phyloP scores from a whole-genome alignment of 345 rosid genomes.

The Lepidium aucheri region DNA sequence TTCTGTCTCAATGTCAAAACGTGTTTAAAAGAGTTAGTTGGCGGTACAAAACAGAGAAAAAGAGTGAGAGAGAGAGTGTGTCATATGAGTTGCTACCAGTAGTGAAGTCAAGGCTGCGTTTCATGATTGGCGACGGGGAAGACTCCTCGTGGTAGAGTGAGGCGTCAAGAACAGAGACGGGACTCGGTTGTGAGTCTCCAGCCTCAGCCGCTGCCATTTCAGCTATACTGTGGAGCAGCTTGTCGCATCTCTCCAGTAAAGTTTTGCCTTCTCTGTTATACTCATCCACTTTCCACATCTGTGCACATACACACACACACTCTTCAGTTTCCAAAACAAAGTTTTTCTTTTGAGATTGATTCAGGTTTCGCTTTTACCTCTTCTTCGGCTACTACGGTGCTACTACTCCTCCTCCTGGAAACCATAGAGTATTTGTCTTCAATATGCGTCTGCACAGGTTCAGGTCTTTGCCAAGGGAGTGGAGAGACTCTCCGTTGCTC shows the following conservation, averaged over 20 bases:
- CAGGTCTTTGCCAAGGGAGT: too few relatives aligned
- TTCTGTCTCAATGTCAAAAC: slow-evolving; percentile 26
- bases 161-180: slow-evolving; percentile 86
- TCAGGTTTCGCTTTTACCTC: slow-evolving; percentile 35
- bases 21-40: background rate
- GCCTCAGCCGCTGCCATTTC: slow-evolving; percentile 40
- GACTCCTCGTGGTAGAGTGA: slow-evolving; percentile 78
- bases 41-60: background rate
- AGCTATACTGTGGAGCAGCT: slow-evolving; percentile 81
- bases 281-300: slow-evolving; percentile 55
- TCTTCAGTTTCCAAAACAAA: too few relatives aligned
- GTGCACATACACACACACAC: background rate
- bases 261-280: slow-evolving; percentile 49
- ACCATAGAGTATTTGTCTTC: slow-evolving; percentile 2
- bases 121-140: slow-evolving; percentile 76
- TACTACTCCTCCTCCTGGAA: too few relatives aligned
- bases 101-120: slow-evolving; percentile 56
- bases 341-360: background rate
- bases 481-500: too few relatives aligned
- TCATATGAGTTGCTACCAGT: background rate
- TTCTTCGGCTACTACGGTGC: slow-evolving; percentile 25
- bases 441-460: too few relatives aligned
- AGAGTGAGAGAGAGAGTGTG: background rate
- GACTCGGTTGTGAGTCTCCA: slow-evolving; percentile 81
- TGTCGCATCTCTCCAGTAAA: slow-evolving; percentile 78